Evolutionary conservation across 2,329 filamentous ascomycete genomes (phyloP), one percentile per base, ranked within the genome.

Genomic region (Ophiognomonia clavigignenti-juglandacearum): DNA sequence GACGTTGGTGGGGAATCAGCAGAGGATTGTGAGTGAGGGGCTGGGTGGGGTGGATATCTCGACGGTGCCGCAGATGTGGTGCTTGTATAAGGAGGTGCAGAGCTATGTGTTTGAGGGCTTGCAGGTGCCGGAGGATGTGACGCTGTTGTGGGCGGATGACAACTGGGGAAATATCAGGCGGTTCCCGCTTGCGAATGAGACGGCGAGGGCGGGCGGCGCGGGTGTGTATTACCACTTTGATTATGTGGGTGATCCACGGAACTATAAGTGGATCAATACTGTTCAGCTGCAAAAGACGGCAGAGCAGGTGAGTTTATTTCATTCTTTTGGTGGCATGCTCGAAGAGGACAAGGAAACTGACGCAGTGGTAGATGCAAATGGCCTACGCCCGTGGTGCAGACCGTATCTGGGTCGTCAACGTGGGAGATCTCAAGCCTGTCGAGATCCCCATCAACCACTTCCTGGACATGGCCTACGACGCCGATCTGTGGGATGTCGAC

Each of bases 71-170:
- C 83, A 87, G 62, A 74, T 83, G 64, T 87, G 84, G 83, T 86
- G 82, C 56, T 65, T 88, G 51, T 88, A 88, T 64, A 87, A 86
- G 59, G 84, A 88, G 59, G 83, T 88, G 2, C 82, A 84, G 63
- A 76, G 77, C 6, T 87, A 88, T 60, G 79, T 83, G 48, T 78
- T 83, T 48, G 70, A 77, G 14, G 83, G 83, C 2, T 72, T 87
- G 59, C 68, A 79, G 45, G 67, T 72, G 2, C 81, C 83, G 0
- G 82, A 86, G 31, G 76, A 85, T 56, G 76, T 87, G 23, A 86
- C 80, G 2, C 67, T 87, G 20, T 69, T 86, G 4, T 86, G 82
- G 76, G 73, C 81, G 0, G 83, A 86, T 59, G 83, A 87, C 63
- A 86, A 85, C 63, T 84, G 73, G 70, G 82, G 82, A 10, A 82